These are phyloP conservation scores for Tulasnella calospora DNA, from an alignment of 768 basidiomycete species.

Conservation along the genomic window DNA sequence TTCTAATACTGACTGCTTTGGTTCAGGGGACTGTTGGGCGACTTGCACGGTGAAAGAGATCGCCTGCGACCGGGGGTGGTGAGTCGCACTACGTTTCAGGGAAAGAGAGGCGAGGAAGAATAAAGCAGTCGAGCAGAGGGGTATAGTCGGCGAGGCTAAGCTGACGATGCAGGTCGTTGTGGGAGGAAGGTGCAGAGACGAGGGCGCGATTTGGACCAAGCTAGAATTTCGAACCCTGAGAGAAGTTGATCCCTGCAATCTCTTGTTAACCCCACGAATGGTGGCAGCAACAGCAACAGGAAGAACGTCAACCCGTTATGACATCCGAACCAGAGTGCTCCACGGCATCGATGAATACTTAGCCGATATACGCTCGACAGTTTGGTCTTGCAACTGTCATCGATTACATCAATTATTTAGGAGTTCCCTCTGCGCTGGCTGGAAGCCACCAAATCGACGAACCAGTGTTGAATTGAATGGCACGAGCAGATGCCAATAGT, in stretches of 20 bases:
- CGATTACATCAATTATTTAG: no score
- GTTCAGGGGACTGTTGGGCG: background rate
- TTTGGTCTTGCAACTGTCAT: background rate
- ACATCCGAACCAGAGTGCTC: background rate
- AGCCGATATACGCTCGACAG: background rate
- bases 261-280: background rate
- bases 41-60: background rate
- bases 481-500: slow-evolving; percentile 2
- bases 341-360: slow-evolving; percentile 8
- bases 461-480: slow-evolving; percentile 4
- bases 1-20: background rate
- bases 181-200: background rate
- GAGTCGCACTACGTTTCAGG: background rate
- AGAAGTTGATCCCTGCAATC: background rate
- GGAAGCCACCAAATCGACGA: background rate
- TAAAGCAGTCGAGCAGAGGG: background rate
- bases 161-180: background rate
- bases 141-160: background rate
- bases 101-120: background rate
- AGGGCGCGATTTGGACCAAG: background rate
- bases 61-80: background rate
- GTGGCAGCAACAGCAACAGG: background rate
- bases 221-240: background rate
- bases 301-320: background rate
- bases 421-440: no score